A percentile compares a stretch with the other conserved stretches of the same genome.
These are phyloP conservation scores for Trichoderma sp. DNA, from an alignment of 2,329 filamentous ascomycete species.

Conservation along the genomic window DNA sequence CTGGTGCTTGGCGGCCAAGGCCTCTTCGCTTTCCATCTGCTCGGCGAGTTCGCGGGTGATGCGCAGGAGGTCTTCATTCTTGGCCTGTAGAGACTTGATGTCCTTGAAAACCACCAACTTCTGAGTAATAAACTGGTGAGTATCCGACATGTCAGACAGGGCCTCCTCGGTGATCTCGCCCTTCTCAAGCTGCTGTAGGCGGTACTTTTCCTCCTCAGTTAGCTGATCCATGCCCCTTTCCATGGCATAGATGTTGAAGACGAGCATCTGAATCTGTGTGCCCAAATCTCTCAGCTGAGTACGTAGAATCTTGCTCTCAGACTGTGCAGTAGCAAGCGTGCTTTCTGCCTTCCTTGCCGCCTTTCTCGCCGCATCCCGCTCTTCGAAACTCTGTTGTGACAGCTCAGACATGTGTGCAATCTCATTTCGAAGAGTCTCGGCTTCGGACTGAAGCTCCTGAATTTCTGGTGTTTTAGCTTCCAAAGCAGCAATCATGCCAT, in stretches of 20 bases:
- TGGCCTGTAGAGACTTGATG: constrained; percentile 77
- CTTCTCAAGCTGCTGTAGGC: constrained; percentile 73
- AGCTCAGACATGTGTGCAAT: constrained; percentile 82
- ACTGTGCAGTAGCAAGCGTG: constrained; percentile 61
- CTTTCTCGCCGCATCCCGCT: constrained; percentile 75
- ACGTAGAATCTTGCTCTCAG: constrained; percentile 75
- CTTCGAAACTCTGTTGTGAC: constrained; percentile 76
- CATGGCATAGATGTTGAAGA: constrained; percentile 80
- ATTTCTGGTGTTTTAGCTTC: not conserved
- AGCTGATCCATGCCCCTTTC: constrained; percentile 76
- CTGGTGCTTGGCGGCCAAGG: constrained; percentile 63
- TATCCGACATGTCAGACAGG: constrained; percentile 74
- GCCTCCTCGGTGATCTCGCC: constrained; percentile 71
- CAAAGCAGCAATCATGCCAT: constrained; percentile 69
- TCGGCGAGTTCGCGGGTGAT: constrained; percentile 83
- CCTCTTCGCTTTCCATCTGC: constrained; percentile 88
- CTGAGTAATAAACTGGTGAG: constrained; percentile 84
- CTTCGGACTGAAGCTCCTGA: constrained; percentile 43
- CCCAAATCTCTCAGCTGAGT: constrained; percentile 88
- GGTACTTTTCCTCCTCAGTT: constrained; percentile 67
- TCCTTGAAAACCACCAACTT: constrained; percentile 88
- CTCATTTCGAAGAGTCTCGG: constrained; percentile 75
- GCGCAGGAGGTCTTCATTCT: constrained; percentile 81
- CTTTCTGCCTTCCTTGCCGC: constrained; percentile 75
- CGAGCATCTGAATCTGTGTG: constrained; percentile 83